Conservation (phyloP, 768 basidiomycete species). For the Kwoniella sp. region DNA sequence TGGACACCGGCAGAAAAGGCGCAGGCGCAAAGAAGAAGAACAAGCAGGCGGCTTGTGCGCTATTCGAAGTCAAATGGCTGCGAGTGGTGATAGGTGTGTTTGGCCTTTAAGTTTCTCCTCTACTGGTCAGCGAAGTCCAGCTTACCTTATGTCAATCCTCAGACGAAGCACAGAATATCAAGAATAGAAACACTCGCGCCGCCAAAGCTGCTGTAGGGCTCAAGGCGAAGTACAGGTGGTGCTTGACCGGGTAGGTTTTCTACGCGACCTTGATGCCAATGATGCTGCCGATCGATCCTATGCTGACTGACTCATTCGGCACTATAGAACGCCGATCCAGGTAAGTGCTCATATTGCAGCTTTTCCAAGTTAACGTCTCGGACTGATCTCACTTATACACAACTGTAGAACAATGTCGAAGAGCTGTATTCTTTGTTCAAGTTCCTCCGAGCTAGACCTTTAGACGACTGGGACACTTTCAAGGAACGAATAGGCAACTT, state of each 20-base stretch:
- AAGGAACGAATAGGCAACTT: constrained; percentile 76
- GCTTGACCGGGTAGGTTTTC: constrained; percentile 65
- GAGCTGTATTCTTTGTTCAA: constrained; percentile 88
- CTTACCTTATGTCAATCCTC: constrained; percentile 5
- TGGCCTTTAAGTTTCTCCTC: not conserved
- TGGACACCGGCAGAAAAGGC: constrained; percentile 58
- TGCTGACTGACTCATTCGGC: not conserved
- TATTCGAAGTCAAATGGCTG: constrained; percentile 81
- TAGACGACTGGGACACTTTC: constrained; percentile 79
- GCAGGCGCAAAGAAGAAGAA: constrained; percentile 59
- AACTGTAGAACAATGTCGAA: constrained; percentile 77
- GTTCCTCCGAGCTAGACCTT: constrained; percentile 76
- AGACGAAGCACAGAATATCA: constrained; percentile 96
- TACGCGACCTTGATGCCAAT: constrained; percentile 5
- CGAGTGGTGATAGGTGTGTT: constrained; percentile 76
- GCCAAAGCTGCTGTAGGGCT: constrained; percentile 77
- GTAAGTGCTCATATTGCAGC: too few species aligned
- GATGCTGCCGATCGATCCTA: constrained; percentile 3
- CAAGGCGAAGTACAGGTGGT: constrained; percentile 81
- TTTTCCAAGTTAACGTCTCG: not conserved
- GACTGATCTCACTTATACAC: not conserved
- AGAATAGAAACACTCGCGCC: constrained; percentile 75
- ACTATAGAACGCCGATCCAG: constrained; percentile 53
- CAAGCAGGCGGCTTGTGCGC: constrained; percentile 57
- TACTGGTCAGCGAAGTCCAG: not conserved